Evolutionary conservation across 306 rosid species (phyloP).

Genomic region (Potentilla sterilis): DNA sequence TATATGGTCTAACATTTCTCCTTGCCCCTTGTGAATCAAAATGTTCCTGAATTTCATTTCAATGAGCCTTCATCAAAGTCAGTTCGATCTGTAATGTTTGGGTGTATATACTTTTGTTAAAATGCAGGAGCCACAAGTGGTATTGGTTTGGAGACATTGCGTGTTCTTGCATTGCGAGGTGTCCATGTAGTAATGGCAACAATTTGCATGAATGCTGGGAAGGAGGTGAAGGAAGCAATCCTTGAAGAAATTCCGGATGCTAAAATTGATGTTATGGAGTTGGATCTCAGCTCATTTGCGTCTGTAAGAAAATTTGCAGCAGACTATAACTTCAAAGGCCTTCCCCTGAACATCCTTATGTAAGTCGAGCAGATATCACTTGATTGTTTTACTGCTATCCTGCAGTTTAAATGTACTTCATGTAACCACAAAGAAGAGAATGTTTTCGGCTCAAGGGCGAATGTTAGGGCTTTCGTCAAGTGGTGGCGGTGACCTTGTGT

Average conservation of each 20-base stretch:
- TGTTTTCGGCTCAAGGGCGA: too few species aligned
- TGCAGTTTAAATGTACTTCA: too few species aligned
- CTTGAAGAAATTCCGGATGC: constrained; percentile 51
- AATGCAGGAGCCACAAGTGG: constrained; percentile 83
- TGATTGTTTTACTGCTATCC: too few species aligned
- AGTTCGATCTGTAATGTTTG: neutral
- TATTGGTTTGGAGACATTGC: constrained; percentile 63
- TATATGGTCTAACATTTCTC: neutral
- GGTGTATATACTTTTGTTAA: too few species aligned
- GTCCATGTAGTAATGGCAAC: constrained; percentile 82
- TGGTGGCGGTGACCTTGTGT: too few species aligned
- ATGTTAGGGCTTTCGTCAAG: too few species aligned
- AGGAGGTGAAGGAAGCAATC: constrained; percentile 30
- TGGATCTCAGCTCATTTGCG: constrained; percentile 63
- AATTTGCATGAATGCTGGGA: constrained; percentile 50
- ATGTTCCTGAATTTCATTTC: neutral
- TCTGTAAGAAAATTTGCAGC: constrained; percentile 64
- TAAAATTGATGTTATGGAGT: constrained; percentile 57
- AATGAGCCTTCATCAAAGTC: neutral
- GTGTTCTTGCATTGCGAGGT: constrained; percentile 62
- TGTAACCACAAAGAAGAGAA: too few species aligned
- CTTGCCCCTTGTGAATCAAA: neutral
- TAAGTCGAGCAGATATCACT: neutral
- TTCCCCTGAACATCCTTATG: constrained; percentile 17
- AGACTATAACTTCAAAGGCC: constrained; percentile 33